phyloP scores from a whole-genome alignment of 2,329 filamentous ascomycete species.

The Alternaria arbusti region DNA sequence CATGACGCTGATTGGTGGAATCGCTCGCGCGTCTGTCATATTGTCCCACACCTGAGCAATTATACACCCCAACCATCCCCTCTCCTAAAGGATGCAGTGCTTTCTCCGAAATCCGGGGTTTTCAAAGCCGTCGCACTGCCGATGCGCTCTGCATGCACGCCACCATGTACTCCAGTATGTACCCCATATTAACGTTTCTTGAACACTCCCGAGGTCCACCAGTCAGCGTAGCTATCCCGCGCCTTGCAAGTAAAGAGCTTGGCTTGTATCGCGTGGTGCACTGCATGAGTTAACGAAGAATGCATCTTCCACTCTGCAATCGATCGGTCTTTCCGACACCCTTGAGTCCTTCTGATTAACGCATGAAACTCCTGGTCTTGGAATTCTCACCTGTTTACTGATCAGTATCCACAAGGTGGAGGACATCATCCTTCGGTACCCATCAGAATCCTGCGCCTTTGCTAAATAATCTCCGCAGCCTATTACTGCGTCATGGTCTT shows the following conservation, averaged over 20 bases:
- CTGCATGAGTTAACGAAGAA: not conserved
- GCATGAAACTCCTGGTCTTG: not conserved
- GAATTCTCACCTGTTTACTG: not conserved
- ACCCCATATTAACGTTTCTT: not conserved
- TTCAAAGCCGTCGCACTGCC: not conserved
- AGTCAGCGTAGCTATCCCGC: not conserved
- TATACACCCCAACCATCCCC: not conserved
- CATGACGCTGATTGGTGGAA: slow-evolving; percentile 11
- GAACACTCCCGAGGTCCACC: not conserved
- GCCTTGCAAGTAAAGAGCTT: not conserved
- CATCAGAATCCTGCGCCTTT: not conserved
- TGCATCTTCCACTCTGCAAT: not conserved
- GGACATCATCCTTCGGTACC: not conserved
- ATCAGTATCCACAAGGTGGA: not conserved
- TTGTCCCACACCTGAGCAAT: not conserved
- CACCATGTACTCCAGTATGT: not conserved
- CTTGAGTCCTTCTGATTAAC: not conserved
- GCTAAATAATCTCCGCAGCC: not conserved
- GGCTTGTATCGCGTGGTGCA: not conserved
- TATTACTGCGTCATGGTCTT: not conserved
- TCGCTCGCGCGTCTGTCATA: not conserved
- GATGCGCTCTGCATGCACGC: not conserved
- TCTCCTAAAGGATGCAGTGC: not conserved
- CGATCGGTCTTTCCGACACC: not conserved
- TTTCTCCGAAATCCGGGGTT: slow-evolving; percentile 6